Evolutionary conservation across 2,329 filamentous ascomycete genomes (phyloP).

Genomic region (Trichoderma sp.): DNA sequence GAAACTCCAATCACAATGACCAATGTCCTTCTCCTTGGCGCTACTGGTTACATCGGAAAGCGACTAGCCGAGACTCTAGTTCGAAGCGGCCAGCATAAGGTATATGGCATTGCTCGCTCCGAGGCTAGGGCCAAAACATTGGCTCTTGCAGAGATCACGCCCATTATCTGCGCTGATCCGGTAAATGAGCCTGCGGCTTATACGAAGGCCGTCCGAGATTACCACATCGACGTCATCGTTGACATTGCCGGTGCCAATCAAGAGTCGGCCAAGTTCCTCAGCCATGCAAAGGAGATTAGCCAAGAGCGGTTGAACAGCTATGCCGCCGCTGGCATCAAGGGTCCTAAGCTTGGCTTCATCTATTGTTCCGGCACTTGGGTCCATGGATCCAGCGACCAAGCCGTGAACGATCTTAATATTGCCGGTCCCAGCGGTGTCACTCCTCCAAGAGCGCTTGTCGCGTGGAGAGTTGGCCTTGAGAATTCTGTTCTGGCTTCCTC

Average conservation of each 20-base stretch:
- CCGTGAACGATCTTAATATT: conserved; percentile 18
- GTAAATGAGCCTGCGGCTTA: conserved; percentile 14
- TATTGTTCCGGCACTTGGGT: conserved; percentile 21
- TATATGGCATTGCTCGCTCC: conserved; percentile 19
- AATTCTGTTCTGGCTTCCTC: conserved; percentile 13
- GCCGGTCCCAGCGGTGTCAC: background rate
- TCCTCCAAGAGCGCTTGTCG: background rate
- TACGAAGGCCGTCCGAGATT: conserved; percentile 8
- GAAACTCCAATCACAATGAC: conserved; percentile 3
- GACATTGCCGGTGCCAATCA: conserved; percentile 15
- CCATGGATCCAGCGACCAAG: conserved; percentile 12
- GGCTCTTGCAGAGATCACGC: conserved; percentile 18
- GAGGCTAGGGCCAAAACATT: conserved; percentile 18
- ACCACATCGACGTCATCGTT: conserved; percentile 19
- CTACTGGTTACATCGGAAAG: conserved; percentile 20
- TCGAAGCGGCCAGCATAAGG: conserved; percentile 16
- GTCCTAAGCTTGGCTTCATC: conserved; percentile 21
- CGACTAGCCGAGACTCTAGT: conserved; percentile 16
- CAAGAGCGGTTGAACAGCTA: conserved; percentile 15
- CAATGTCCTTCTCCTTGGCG: conserved; percentile 20
- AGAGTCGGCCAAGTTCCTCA: conserved; percentile 18
- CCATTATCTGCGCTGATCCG: conserved; percentile 19
- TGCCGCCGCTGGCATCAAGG: conserved; percentile 4
- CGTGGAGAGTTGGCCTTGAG: conserved; percentile 19
- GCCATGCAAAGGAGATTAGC: conserved; percentile 11